Evolutionary conservation across 2,329 filamentous ascomycete genomes (phyloP).

Genomic region (Diaporthe destruens): DNA sequence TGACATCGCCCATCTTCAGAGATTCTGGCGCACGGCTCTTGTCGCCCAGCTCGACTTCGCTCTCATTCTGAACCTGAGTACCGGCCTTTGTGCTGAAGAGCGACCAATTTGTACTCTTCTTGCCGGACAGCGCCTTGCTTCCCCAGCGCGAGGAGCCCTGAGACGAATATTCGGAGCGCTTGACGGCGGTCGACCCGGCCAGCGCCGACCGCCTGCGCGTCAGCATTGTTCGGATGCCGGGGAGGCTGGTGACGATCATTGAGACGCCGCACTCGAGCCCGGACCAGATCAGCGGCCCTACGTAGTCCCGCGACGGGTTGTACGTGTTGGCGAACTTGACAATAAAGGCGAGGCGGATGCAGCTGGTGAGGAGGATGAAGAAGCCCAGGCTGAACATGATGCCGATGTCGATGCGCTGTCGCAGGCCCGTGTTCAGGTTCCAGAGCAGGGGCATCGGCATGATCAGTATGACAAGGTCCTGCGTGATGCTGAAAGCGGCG

Average conservation of each 20-base stretch:
- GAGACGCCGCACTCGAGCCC: slow-evolving; percentile 57
- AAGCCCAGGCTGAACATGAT: slow-evolving; percentile 55
- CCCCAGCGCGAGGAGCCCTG: slow-evolving; percentile 10
- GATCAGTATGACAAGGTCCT: slow-evolving; percentile 51
- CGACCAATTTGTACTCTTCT: slow-evolving; percentile 26
- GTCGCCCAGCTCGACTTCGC: slow-evolving; percentile 49
- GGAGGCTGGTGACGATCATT: slow-evolving; percentile 56
- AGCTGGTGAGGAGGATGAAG: slow-evolving; percentile 53
- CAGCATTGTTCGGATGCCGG: slow-evolving; percentile 52
- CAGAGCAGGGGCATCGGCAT: slow-evolving; percentile 51
- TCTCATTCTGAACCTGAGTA: slow-evolving; percentile 44
- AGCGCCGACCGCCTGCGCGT: slow-evolving; percentile 38
- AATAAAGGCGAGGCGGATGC: slow-evolving; percentile 52
- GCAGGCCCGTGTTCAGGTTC: slow-evolving; percentile 47
- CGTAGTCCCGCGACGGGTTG: slow-evolving; percentile 58
- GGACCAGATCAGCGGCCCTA: slow-evolving; percentile 56
- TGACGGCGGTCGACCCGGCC: slow-evolving; percentile 34
- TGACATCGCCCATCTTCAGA: background rate
- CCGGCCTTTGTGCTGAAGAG: slow-evolving; percentile 19
- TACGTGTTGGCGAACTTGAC: slow-evolving; percentile 49
- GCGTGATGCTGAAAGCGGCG: slow-evolving; percentile 50
- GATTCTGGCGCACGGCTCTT: slow-evolving; percentile 42
- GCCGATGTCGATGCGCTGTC: slow-evolving; percentile 47
- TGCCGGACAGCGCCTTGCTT: background rate
- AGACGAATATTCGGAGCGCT: slow-evolving; percentile 23